Evolutionary conservation across 2,329 filamentous ascomycete genomes (phyloP).

Genomic region (Phyllosticta citrichinensis): DNA sequence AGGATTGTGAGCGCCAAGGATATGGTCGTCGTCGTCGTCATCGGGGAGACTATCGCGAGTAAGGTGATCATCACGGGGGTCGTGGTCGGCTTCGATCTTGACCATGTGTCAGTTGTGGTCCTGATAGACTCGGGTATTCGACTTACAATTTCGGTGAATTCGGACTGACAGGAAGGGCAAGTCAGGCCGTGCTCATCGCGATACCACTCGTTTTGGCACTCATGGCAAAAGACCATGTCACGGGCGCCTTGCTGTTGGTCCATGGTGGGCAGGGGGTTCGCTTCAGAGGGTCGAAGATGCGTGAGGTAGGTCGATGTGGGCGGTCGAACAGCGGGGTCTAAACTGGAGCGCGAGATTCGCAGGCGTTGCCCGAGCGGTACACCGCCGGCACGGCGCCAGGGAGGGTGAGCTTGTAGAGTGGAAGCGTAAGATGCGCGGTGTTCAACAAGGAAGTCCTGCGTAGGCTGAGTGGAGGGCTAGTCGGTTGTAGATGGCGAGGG

Average conservation of each 20-base stretch:
- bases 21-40: slow-evolving; percentile 21
- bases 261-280: background rate
- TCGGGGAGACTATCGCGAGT: slow-evolving; percentile 11
- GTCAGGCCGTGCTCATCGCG: slow-evolving; percentile 55
- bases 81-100: slow-evolving; percentile 41
- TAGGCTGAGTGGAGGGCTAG: background rate
- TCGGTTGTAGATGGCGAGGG: background rate
- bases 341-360: background rate
- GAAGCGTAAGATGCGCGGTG: background rate
- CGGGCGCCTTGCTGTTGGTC: background rate
- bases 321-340: background rate
- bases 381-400: background rate
- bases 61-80: slow-evolving; percentile 45
- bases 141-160: slow-evolving; percentile 79
- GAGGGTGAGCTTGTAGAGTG: background rate
- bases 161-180: slow-evolving; percentile 69
- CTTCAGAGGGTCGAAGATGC: background rate
- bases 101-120: background rate
- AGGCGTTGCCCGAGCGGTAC: background rate
- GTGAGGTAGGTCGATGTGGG: background rate
- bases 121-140: slow-evolving; percentile 3
- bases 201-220: slow-evolving; percentile 74
- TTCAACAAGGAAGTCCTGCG: background rate
- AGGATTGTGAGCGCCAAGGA: slow-evolving; percentile 34
- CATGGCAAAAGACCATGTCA: slow-evolving; percentile 79